Percentiles rank a stretch among this genome's conserved stretches.
Conservation (phyloP, 2,329 filamentous ascomycete species). For the Amphichorda felina region DNA sequence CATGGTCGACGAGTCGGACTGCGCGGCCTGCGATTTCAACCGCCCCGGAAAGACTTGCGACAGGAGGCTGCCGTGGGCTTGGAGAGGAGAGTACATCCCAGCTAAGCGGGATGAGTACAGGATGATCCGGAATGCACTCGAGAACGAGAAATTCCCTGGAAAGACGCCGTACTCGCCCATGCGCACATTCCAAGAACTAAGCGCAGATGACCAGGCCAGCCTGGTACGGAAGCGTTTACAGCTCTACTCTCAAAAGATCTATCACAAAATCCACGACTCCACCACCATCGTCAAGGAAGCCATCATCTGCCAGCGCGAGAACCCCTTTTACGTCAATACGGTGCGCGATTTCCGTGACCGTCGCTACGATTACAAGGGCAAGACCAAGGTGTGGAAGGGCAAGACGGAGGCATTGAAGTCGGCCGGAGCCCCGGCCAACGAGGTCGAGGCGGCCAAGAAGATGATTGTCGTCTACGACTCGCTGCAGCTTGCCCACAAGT, state of each 20-base stretch:
- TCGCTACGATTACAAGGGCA: constrained; percentile 95
- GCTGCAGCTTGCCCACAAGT: constrained; percentile 91
- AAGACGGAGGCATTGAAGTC: constrained; percentile 83
- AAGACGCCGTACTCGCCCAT: constrained; percentile 57
- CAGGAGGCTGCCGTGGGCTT: constrained; percentile 87
- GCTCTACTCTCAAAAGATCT: constrained; percentile 95
- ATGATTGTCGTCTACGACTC: constrained; percentile 98
- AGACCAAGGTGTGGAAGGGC: constrained; percentile 97
- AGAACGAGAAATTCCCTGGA: constrained; percentile 86
- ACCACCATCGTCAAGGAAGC: constrained; percentile 89
- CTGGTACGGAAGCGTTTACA: constrained; percentile 80
- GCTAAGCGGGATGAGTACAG: constrained; percentile 98
- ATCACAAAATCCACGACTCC: constrained; percentile 96
- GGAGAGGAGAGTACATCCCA: constrained; percentile 94
- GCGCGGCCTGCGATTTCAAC: constrained; percentile 97
- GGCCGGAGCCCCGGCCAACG: constrained; percentile 59
- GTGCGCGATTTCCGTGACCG: constrained; percentile 94
- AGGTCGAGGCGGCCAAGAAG: constrained; percentile 93
- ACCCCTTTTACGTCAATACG: constrained; percentile 96
- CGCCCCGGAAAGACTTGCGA: constrained; percentile 95
- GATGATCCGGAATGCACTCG: constrained; percentile 87
- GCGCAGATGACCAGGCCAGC: constrained; percentile 67
- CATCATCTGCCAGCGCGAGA: constrained; percentile 96
- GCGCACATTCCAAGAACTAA: constrained; percentile 71
- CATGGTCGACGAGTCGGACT: constrained; percentile 96